Base-by-base conservation (phyloP, 1,284 basidiomycete species). In the Polyporus tsugae region DNA sequence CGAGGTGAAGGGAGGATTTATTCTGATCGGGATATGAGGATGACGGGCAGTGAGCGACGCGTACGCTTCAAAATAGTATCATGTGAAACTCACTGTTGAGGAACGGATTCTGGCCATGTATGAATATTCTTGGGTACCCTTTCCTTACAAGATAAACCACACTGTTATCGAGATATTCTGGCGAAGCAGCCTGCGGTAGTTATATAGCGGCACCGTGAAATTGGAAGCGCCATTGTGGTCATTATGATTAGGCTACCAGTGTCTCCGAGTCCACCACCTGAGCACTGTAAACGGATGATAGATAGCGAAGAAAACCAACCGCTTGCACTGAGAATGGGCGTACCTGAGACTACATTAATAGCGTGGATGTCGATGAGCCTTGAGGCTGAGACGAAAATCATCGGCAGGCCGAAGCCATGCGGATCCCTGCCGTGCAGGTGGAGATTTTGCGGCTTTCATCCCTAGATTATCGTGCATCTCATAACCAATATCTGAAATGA, bases 371-470 rank as follows among this genome's bases (percentile, higher is more conserved):
- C 46, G n/a, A 49, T 49, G 3, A 22, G 13, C 46, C 22, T 25
- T 52, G 29, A n/a, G n/a, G n/a, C 29, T 17, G 15, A 35, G 15
- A 4, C 10, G 13, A 17, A 55, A 35, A 19, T 55, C 29, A 35
- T 33, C 52, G 6, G 29, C 25, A 53, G 52, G 25, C 52, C n/a
- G 22, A 33, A 55, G 33, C 29, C 52, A 35, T 9, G 52, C 25
- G 58, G 39, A 17, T 39, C 25, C 36, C 10, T 15, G 58, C 58
- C 36, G 10, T 15, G 58, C 58, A n/a, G 57, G 57, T 7, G 36
- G 36, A 9, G 58, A 38, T 38, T 5, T 39, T 38, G 35, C 29
- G 22, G 58, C 22, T 10, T 13, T 13, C n/a, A 92, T 41, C 29
- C 35, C 15, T 25, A 15, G 52, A 15, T 17, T 55, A 55, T 35